A percentile compares a stretch with the other conserved stretches of the same genome.
Evolutionary conservation across 1,284 basidiomycete genomes (phyloP).

Genomic region (Xerocomus minutiporus): DNA sequence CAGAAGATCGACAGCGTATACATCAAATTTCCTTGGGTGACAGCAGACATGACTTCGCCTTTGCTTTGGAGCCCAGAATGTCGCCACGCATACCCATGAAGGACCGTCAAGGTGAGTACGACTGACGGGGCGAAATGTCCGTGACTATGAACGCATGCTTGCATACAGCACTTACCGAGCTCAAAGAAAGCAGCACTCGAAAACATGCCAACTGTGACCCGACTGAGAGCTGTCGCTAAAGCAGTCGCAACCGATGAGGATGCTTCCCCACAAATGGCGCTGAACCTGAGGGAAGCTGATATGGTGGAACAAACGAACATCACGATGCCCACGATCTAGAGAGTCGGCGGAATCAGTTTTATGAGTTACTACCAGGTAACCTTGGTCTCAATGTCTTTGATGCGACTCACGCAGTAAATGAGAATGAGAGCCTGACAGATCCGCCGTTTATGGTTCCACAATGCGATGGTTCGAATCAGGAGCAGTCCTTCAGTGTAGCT

Average conservation of each 20-base stretch:
- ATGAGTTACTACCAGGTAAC: background rate
- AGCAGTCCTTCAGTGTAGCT: conserved; percentile 1
- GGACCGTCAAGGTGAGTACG: conserved; percentile 1
- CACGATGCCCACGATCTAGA: background rate
- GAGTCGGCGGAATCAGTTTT: background rate
- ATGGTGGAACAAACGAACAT: conserved; percentile 8
- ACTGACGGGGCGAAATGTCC: background rate
- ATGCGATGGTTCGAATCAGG: conserved; percentile 10
- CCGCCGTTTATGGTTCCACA: conserved; percentile 5
- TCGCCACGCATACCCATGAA: background rate
- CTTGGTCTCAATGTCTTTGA: background rate
- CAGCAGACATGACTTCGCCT: background rate
- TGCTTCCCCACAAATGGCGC: conserved; percentile 6
- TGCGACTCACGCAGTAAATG: conserved; percentile 1
- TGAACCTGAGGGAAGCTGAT: conserved; percentile 7
- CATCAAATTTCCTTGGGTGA: background rate
- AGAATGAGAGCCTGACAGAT: background rate
- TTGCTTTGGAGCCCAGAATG: background rate
- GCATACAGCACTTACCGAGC: conserved; percentile 1
- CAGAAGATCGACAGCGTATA: background rate
- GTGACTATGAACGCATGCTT: background rate
- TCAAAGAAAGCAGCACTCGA: conserved; percentile 10
- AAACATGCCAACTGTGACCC: conserved; percentile 5
- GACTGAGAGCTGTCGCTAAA: background rate
- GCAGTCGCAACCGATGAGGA: conserved; percentile 2